Percentiles rank a stretch among this genome's conserved stretches.
Evolutionary conservation across 306 rosid genomes (phyloP).

Genomic region (Cucurbita moschata): DNA sequence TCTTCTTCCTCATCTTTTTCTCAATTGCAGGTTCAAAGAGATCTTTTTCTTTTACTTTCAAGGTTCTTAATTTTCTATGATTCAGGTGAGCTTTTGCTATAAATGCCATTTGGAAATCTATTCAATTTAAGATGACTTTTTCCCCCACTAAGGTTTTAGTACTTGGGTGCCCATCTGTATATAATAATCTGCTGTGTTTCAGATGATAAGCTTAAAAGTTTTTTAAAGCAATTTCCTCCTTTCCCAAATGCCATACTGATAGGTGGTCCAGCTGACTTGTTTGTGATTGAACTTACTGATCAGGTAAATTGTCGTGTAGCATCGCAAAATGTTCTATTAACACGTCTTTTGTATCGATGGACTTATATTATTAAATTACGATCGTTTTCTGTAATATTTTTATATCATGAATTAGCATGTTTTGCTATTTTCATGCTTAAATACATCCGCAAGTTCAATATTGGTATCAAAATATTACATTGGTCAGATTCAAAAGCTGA

Average conservation of each 20-base stretch:
- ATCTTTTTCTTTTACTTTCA: constrained; percentile 76
- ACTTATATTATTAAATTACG: neutral
- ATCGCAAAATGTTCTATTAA: neutral
- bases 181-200: constrained; percentile 19
- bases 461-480: constrained; percentile 7
- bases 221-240: constrained; percentile 64
- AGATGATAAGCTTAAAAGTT: constrained; percentile 63
- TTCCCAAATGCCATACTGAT: constrained; percentile 72
- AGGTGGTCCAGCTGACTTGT: constrained; percentile 76
- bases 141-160: neutral
- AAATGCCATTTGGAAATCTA: constrained; percentile 6
- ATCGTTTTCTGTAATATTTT: too few species aligned
- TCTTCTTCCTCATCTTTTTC: neutral
- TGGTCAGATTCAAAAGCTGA: constrained; percentile 79
- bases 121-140: neutral
- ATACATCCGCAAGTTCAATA: neutral
- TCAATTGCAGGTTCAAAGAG: constrained; percentile 73
- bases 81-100: constrained; percentile 45
- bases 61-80: constrained; percentile 79
- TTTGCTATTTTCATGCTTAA: neutral
- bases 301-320: constrained; percentile 28
- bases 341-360: neutral
- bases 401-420: neutral
- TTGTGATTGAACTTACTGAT: constrained; percentile 84
- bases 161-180: constrained; percentile 5